These are phyloP conservation scores for Syzygium aqueum DNA, from an alignment of 345 rosid species.

Conservation along the genomic window DNA sequence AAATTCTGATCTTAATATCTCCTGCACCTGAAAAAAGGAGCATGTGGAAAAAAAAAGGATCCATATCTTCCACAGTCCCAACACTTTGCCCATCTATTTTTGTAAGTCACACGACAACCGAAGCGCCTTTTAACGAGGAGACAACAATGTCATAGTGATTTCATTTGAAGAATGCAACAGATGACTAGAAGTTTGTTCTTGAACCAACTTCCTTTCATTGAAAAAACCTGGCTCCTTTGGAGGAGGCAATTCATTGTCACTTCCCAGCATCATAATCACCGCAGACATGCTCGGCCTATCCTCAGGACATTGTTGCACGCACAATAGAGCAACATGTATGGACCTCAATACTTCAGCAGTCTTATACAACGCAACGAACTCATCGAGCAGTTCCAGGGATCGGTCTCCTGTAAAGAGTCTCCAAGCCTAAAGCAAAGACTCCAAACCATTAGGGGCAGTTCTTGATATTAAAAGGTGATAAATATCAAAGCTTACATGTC, in stretches of 20 bases:
- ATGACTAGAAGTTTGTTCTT: conserved; percentile 6
- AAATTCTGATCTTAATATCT: neutral
- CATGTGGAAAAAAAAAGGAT: neutral
- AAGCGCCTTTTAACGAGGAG: neutral
- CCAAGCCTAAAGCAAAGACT: conserved; percentile 20
- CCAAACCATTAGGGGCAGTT: neutral
- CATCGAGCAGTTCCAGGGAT: conserved; percentile 9
- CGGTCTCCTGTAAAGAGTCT: conserved; percentile 16
- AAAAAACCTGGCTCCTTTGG: conserved; percentile 33
- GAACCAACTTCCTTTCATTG: neutral
- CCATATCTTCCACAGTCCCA: neutral
- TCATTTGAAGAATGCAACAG: neutral
- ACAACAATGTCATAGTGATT: neutral
- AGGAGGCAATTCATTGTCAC: conserved; percentile 19
- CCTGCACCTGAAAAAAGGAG: neutral
- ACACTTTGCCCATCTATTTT: neutral
- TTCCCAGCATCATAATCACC: conserved; percentile 30
- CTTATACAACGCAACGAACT: neutral
- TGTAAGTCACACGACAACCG: neutral
- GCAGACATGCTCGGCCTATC: conserved; percentile 33
- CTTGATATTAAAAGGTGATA: neutral
- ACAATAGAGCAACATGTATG: conserved; percentile 27
- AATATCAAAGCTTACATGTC: conserved; percentile 8
- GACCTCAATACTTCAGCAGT: conserved; percentile 11
- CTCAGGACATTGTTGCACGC: conserved; percentile 27